Conservation (phyloP, 2,329 filamentous ascomycete genomes). For the Colletotrichum liaoningense region DNA sequence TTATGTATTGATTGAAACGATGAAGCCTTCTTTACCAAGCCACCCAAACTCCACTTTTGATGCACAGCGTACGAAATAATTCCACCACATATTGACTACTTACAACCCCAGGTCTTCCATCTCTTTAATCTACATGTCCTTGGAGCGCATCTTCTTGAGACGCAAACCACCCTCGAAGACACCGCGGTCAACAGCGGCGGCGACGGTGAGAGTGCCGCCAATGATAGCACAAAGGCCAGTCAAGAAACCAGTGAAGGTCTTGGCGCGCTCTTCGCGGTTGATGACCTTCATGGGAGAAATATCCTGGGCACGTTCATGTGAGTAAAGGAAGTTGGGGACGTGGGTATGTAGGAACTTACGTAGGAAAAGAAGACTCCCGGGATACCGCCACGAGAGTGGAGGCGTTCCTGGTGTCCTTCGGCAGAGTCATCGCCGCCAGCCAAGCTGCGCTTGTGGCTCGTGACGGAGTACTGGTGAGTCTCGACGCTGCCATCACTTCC, state of each 20-base stretch:
- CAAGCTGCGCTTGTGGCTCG: slow-evolving; percentile 92
- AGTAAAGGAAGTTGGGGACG: slow-evolving; percentile 34
- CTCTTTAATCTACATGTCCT: slow-evolving; percentile 60
- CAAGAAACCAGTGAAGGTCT: slow-evolving; percentile 91
- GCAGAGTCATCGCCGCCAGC: slow-evolving; percentile 84
- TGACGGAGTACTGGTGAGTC: slow-evolving; percentile 98
- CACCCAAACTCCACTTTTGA: slow-evolving; percentile 37
- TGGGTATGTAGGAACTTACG: slow-evolving; percentile 63
- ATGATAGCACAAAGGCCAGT: slow-evolving; percentile 95
- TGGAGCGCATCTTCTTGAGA: slow-evolving; percentile 85
- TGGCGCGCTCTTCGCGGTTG: slow-evolving; percentile 90
- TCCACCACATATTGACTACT: slow-evolving; percentile 30
- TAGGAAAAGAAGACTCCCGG: slow-evolving; percentile 99
- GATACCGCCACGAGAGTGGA: slow-evolving; percentile 91
- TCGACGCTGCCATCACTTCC: slow-evolving; percentile 84
- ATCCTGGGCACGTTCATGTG: slow-evolving; percentile 66
- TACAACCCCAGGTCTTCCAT: slow-evolving; percentile 2
- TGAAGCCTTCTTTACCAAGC: slow-evolving; percentile 25
- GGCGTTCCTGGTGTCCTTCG: slow-evolving; percentile 90
- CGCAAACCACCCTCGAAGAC: slow-evolving; percentile 88
- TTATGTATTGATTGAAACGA: slow-evolving; percentile 23
- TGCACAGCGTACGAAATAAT: slow-evolving; percentile 31
- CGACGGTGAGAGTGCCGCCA: slow-evolving; percentile 94
- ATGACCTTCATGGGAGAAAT: slow-evolving; percentile 99
- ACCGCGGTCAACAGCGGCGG: slow-evolving; percentile 90